These are phyloP conservation scores for Dunaliella sp. DNA, from an alignment of 139 green algal species.

Conservation along the genomic window DNA sequence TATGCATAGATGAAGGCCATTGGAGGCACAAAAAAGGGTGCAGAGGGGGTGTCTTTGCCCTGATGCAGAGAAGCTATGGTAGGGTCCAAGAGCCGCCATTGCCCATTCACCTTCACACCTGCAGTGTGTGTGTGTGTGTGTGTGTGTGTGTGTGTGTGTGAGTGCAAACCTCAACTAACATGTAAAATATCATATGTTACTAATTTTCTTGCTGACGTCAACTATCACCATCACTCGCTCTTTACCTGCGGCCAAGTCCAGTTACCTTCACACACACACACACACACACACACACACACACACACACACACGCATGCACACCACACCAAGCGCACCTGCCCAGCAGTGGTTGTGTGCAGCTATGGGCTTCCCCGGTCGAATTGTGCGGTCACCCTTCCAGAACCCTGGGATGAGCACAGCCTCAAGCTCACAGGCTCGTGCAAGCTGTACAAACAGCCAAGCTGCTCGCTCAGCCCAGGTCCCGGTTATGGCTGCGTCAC, in stretches of 20 bases:
- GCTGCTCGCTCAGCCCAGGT: conserved; percentile 58
- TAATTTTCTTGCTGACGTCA: too few relatives aligned
- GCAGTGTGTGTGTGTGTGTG: not conserved
- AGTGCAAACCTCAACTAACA: too few relatives aligned
- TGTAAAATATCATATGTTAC: too few relatives aligned
- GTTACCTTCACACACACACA: too few relatives aligned
- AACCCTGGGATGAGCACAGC: conserved; percentile 52
- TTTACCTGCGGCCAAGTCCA: too few relatives aligned
- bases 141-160: too few relatives aligned
- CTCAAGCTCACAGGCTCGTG: conserved; percentile 45
- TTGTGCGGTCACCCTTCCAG: conserved; percentile 36
- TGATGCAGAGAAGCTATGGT: conserved; percentile 28
- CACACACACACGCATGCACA: not conserved
- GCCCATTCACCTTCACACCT: conserved; percentile 44
- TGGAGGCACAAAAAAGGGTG: conserved; percentile 49
- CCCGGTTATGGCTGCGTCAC: conserved; percentile 19
- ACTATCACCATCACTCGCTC: too few relatives aligned
- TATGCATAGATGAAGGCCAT: conserved; percentile 54
- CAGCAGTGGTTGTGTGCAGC: conserved; percentile 67
- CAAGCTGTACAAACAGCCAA: conserved; percentile 42
- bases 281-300: too few relatives aligned
- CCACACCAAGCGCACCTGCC: conserved; percentile 25
- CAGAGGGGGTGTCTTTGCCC: conserved; percentile 9
- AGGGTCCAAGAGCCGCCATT: conserved; percentile 59
- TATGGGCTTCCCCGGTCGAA: conserved; percentile 37